Base-by-base conservation (phyloP, 1,284 basidiomycete species). In the Malassezia vespertilionis region DNA sequence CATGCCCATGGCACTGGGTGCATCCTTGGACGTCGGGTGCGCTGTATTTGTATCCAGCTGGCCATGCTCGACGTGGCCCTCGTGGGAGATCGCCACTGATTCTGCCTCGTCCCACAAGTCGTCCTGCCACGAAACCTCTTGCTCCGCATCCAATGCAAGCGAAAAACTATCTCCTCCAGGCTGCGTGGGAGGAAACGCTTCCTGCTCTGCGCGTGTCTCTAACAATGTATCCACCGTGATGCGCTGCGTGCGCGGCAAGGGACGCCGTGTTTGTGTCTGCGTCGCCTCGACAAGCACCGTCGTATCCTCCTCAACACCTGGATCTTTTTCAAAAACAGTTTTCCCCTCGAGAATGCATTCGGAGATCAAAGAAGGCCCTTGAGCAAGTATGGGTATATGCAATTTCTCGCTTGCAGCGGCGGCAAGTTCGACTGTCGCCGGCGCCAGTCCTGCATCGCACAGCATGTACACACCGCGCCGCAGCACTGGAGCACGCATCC, bases 331-430 rank as follows among this genome's bases (percentile, higher is more conserved):
- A 14, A 28, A 24, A 10, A 27, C 26, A 31, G 40, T 42, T 26
- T 14, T 9, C 11, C 15, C 27, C 33, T 44, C 14, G 4, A 50
- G 18, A 27, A 50, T 28, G n/a, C 47, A 33, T 21, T 39, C 35
- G 9, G 47, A 23, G 14, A 50, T 40, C 1, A 38, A 40, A 11
- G 41, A n/a, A 3, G 40, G 12, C 6, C 47, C 47, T 3, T 44
- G 30, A 1, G 36, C 24, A 8, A 50, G 17, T 5, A 23, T 23
- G 4, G 4, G 26, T 31, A 50, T 17, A 11, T 26, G 21, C 8
- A 44, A 24, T 7, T 31, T 40, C 18, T 28, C 37, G 30, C 28
- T 8, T 30, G 39, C 14, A 31, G 14, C 15, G 31, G 22, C 20
- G 27, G 27, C n/a, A n/a, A n/a, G n/a, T n/a, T n/a, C n/a, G n/a